phyloP scores from a whole-genome alignment of 1,284 basidiomycete genomes.

The Clitocybe nebularis region DNA sequence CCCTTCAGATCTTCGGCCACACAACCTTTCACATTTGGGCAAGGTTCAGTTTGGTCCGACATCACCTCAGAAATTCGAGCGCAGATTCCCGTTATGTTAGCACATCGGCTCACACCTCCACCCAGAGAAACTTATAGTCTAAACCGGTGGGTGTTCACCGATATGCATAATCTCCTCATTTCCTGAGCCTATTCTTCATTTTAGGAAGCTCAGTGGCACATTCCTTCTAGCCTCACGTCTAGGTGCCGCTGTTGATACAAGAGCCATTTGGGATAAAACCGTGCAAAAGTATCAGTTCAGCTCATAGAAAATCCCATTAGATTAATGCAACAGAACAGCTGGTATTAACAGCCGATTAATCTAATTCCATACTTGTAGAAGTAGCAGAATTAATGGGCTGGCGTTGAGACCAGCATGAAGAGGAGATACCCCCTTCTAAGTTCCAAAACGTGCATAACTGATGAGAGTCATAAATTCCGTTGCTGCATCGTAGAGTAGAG shows the following conservation, averaged over 20 bases:
- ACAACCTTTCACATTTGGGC: conserved; percentile 72
- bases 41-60: conserved; percentile 57
- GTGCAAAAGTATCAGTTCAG: conserved; percentile 35
- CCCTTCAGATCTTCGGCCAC: conserved; percentile 67
- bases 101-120: conserved; percentile 86
- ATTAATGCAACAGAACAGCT: too few species aligned
- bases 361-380: not conserved
- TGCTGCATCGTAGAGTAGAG: not conserved
- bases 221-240: conserved; percentile 89
- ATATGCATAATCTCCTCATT: not conserved
- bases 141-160: conserved; percentile 54
- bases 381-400: conserved; percentile 11
- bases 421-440: conserved; percentile 5
- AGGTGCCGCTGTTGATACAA: conserved; percentile 74
- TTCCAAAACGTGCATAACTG: conserved; percentile 15
- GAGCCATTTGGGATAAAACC: conserved; percentile 69
- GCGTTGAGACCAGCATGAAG: conserved; percentile 26
- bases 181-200: not conserved
- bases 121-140: conserved; percentile 93
- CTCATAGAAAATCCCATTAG: conserved; percentile 12
- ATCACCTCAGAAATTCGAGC: conserved; percentile 75
- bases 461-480: conserved; percentile 19
- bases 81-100: conserved; percentile 90
- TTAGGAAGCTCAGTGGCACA: conserved; percentile 88
- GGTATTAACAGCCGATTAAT: too few species aligned